A percentile compares a stretch with the other conserved stretches of the same genome.
Conservation (phyloP, 352 stramenopile species). For the Pythium sukuiense region DNA sequence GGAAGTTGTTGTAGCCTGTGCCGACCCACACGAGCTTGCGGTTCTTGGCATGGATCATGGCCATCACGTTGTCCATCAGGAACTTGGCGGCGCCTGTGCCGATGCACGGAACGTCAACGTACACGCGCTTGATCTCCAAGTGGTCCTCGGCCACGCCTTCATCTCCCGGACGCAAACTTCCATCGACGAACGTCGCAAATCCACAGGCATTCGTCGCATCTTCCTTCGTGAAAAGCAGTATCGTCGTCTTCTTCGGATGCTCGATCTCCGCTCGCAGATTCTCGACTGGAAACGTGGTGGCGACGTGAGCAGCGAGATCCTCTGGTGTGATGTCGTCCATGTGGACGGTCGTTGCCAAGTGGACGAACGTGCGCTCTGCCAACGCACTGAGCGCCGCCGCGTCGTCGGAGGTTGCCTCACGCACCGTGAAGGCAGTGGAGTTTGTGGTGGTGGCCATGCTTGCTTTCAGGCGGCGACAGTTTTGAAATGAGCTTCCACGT, state of each 20-base stretch:
- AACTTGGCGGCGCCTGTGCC: slow-evolving; percentile 27
- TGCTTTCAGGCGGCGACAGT: too few species aligned
- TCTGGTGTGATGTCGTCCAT: slow-evolving; percentile 23
- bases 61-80: slow-evolving; percentile 34
- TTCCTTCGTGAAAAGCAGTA: slow-evolving; percentile 26
- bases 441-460: not conserved
- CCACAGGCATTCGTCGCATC: slow-evolving; percentile 11
- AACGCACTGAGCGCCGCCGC: slow-evolving; percentile 25
- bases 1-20: slow-evolving; percentile 31
- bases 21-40: slow-evolving; percentile 33
- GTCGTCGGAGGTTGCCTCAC: slow-evolving; percentile 22
- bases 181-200: slow-evolving; percentile 30
- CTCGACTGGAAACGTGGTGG: slow-evolving; percentile 19
- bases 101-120: slow-evolving; percentile 31
- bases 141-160: slow-evolving; percentile 18
- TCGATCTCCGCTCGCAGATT: slow-evolving; percentile 26
- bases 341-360: slow-evolving; percentile 14
- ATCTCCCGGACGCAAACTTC: slow-evolving; percentile 29
- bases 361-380: slow-evolving; percentile 32
- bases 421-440: slow-evolving; percentile 2
- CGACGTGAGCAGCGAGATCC: slow-evolving; percentile 23
- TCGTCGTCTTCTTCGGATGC: slow-evolving; percentile 23
- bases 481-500: too few species aligned
- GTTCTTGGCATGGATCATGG: slow-evolving; percentile 22
- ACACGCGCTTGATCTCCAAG: slow-evolving; percentile 37